Base-by-base conservation (phyloP, 2,329 filamentous ascomycete genomes). In the Fusarium decemcellulare region DNA sequence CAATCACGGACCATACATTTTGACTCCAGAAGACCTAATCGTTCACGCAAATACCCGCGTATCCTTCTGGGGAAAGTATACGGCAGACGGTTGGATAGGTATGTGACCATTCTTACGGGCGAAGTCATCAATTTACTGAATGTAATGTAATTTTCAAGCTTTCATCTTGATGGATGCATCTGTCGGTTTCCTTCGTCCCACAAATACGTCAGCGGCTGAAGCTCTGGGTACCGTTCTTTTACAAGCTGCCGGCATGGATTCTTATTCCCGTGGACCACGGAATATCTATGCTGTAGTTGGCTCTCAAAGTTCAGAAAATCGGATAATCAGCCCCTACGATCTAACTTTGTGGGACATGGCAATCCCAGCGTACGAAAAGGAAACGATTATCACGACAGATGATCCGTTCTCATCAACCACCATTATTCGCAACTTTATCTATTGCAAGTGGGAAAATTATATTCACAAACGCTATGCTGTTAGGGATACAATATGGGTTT, bases 121-220 rank as follows among this genome's bases (percentile, higher is more conserved):
- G 6, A 14, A 12, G 4, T 7, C 3, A 1, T 15, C 1, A 6
- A n/a, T 2, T 50, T 5, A 34, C 6, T 23, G 2, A n/a, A n/a
- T 4, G 9, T 15, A 5, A 0, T 2, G 1, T 32, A 4, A 0
- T 7, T n/a, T 5, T 23, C 3, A 5, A 52, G 55, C 27, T 1
- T 8, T 58, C 1, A 29, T 58, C 2, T 14, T 58, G 2, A 40
- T 58, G 34, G 55, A 58, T 4, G 3, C 8, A 5, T 18, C 36
- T 2, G 6, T 15, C 7, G 55, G 44, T 3, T 58, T 18, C 1
- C 14, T 52, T 0, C 8, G 23, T 23, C 18, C 18, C 18, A 23
- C 3, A 23, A 23, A 23, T 23, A 23, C 18, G 18, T 4, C 18
- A 23, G 23, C 23, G 23, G 23, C 23, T 23, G 23, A 23, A 23